phyloP scores from a whole-genome alignment of 2,329 filamentous ascomycete genomes.

The Pseudopyricularia cyperi region DNA sequence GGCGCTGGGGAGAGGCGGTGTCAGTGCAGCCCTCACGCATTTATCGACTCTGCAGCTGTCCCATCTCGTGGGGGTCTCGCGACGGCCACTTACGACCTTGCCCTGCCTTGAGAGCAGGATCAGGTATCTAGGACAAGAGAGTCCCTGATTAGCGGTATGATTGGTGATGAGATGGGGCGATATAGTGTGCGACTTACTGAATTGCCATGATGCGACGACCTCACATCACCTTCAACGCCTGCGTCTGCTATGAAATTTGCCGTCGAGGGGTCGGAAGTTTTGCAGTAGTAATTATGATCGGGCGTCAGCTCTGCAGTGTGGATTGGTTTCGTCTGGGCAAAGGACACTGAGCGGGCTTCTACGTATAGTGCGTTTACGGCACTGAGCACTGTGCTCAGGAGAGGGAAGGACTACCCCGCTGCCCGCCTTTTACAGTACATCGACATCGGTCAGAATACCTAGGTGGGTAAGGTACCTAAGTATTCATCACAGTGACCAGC shows the following conservation, averaged over 20 bases:
- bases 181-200: conserved; percentile 25
- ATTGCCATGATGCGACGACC: conserved; percentile 32
- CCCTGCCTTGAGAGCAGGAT: conserved; percentile 96
- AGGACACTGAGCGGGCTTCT: no score
- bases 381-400: no score
- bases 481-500: no score
- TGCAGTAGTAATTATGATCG: not conserved
- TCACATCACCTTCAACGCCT: conserved; percentile 2
- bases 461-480: no score
- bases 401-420: no score
- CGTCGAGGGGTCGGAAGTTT: not conserved
- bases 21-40: not conserved
- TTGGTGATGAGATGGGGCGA: not conserved
- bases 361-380: no score
- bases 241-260: not conserved
- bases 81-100: conserved; percentile 71
- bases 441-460: no score
- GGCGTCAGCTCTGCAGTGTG: not conserved
- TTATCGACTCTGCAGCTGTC: not conserved
- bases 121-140: conserved; percentile 59
- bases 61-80: not conserved
- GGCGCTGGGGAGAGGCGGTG: conserved; percentile 48
- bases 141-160: not conserved
- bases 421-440: no score
- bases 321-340: not conserved